Evolutionary conservation across 208 protist species (phyloP), one percentile per base, ranked within the genome.

Genomic region (Trypanosoma avium): DNA sequence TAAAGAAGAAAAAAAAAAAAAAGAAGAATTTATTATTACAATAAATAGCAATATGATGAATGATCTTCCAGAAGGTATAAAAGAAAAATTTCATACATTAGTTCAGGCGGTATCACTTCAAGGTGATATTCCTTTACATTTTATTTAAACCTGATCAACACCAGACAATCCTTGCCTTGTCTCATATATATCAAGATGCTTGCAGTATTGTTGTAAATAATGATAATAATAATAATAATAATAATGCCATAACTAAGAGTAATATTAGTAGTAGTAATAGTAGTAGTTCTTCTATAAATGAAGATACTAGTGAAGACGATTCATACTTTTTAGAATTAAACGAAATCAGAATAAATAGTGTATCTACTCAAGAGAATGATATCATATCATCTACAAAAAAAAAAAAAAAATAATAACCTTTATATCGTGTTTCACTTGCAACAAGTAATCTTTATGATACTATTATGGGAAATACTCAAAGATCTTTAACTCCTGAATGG

Each of bases 371-470:
- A n/a, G n/a, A n/a, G n/a, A n/a, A n/a, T n/a, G n/a, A n/a, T n/a
- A n/a, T n/a, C n/a, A n/a, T n/a, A n/a, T n/a, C n/a, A n/a, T n/a
- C n/a, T n/a, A n/a, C n/a, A n/a, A n/a, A n/a, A n/a, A n/a, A n/a
- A n/a, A 26, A 6, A 24, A 10, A 53, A n/a, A 26, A 30, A 10
- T 32, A 9, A 3, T 13, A 24, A n/a, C 10, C 8, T 24, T 47
- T 29, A 24, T 19, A 7, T 13, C 50, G 35, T 21, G 15, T n/a
- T 33, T 69, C 63, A 6, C 49, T 69, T 24, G 53, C 63, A 4
- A 36, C 50, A 49, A 57, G 46, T 22, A 54, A 24, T 21, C 49
- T 69, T 17, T 69, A 69, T 53, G 63, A 69, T 19, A 59, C 54
- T 4, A 55, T 69, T 35, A 22, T 69, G 47, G 63, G 63, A 7